Evolutionary conservation across 2,329 filamentous ascomycete species (phyloP).

Genomic region (Cladophialophora chaetospira): DNA sequence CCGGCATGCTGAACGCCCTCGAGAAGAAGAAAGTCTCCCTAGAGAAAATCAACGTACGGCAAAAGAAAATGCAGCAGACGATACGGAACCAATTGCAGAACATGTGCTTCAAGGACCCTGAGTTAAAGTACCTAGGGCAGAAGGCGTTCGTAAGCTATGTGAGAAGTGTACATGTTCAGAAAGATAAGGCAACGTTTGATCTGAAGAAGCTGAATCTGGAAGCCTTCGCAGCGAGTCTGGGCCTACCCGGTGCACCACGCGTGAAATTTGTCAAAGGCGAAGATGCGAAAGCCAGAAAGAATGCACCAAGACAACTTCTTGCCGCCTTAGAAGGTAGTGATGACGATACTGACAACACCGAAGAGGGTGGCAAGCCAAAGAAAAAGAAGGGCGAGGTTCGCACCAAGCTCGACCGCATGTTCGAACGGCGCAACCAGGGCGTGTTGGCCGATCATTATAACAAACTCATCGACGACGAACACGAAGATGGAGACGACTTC

Average conservation of each 20-base stretch:
- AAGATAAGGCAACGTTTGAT: slow-evolving; percentile 88
- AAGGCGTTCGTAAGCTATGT: slow-evolving; percentile 94
- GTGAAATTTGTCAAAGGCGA: slow-evolving; percentile 93
- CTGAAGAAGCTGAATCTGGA: slow-evolving; percentile 81
- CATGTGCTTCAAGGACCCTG: slow-evolving; percentile 93
- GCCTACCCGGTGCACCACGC: slow-evolving; percentile 84
- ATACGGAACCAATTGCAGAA: slow-evolving; percentile 85
- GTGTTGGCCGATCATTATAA: slow-evolving; percentile 92
- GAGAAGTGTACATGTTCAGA: slow-evolving; percentile 81
- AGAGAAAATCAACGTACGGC: slow-evolving; percentile 79
- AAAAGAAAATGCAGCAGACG: slow-evolving; percentile 79
- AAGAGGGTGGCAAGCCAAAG: slow-evolving; percentile 53
- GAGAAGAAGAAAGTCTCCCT: slow-evolving; percentile 89
- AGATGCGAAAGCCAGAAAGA: slow-evolving; percentile 83
- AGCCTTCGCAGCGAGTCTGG: slow-evolving; percentile 79
- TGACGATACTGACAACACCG: slow-evolving; percentile 41
- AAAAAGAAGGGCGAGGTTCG: slow-evolving; percentile 67
- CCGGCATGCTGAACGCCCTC: slow-evolving; percentile 82
- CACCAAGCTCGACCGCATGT: slow-evolving; percentile 98
- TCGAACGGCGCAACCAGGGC: slow-evolving; percentile 93
- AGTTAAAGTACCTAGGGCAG: slow-evolving; percentile 91
- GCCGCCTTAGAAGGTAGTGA: slow-evolving; percentile 61
- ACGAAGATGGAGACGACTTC: slow-evolving; percentile 64
- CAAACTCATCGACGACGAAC: slow-evolving; percentile 73
- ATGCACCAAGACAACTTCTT: slow-evolving; percentile 70